These are phyloP conservation scores for Suhomyces sp. DNA, from an alignment of 805 yeast genomes.

Conservation along the genomic window DNA sequence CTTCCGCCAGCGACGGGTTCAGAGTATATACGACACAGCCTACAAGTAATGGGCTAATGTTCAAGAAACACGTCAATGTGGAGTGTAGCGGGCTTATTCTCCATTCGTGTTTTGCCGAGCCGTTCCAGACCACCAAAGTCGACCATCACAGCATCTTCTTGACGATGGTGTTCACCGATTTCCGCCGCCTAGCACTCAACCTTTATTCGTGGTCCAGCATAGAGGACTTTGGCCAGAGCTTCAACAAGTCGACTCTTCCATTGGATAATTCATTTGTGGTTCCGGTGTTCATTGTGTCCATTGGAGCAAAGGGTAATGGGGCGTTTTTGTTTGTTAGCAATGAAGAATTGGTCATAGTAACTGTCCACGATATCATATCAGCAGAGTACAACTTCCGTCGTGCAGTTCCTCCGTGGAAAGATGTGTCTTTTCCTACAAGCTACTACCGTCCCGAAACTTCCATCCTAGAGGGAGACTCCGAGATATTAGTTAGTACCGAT, in stretches of 20 bases:
- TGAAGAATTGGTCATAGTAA: constrained; percentile 31
- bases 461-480: constrained; percentile 15
- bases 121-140: constrained; percentile 13
- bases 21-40: constrained; percentile 36
- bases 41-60: constrained; percentile 35
- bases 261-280: constrained; percentile 37
- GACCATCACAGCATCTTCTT: constrained; percentile 34
- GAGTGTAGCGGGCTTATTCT: constrained; percentile 40
- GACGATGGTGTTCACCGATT: constrained; percentile 34
- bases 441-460: constrained; percentile 24
- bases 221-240: constrained; percentile 26
- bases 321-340: constrained; percentile 38
- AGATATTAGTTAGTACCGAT: constrained; percentile 32
- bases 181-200: constrained; percentile 33
- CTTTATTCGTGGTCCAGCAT: constrained; percentile 41
- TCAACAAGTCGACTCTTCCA: constrained; percentile 38
- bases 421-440: constrained; percentile 41
- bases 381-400: constrained; percentile 40
- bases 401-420: constrained; percentile 14
- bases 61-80: constrained; percentile 38
- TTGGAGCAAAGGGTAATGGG: constrained; percentile 28
- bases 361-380: constrained; percentile 45
- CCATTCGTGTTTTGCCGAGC: constrained; percentile 42
- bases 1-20: constrained; percentile 34
- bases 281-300: constrained; percentile 44